Conservation (phyloP, 768 basidiomycete genomes). For the Lactarius deliciosus region DNA sequence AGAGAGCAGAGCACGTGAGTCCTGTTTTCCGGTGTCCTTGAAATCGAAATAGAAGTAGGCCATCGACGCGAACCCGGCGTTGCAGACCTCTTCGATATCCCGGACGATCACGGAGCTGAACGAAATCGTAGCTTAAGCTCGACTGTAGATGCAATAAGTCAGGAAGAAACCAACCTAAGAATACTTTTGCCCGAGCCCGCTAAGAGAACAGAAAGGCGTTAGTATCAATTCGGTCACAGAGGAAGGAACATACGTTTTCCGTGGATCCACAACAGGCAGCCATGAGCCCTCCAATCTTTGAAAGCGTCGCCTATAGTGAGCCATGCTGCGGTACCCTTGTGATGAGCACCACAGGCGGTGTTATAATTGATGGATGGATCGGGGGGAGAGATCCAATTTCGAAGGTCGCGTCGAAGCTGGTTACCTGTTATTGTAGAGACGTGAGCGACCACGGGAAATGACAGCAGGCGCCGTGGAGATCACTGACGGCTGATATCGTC, state of each 20-base stretch:
- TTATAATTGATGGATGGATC: slow-evolving; percentile 9
- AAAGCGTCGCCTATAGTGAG: background rate
- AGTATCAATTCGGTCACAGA: background rate
- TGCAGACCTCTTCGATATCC: background rate
- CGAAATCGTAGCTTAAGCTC: background rate
- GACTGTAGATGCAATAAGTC: fast-evolving
- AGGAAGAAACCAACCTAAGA: background rate
- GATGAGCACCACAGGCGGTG: background rate
- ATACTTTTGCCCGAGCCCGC: slow-evolving; percentile 18
- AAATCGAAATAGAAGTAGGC: background rate
- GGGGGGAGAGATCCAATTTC: slow-evolving; percentile 5
- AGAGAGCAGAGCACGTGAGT: background rate
- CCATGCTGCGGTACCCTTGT: background rate
- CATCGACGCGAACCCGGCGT: background rate
- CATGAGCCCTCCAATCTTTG: background rate
- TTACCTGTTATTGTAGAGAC: background rate
- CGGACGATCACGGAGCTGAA: slow-evolving; percentile 6
- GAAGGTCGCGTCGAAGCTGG: background rate
- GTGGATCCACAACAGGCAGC: slow-evolving; percentile 1
- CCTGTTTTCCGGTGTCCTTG: background rate
- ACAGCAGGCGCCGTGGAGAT: background rate
- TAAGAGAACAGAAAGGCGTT: background rate
- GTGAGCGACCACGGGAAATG: background rate
- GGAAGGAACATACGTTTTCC: background rate
- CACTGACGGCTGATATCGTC: background rate